These are phyloP conservation scores for Roridomyces roridus DNA, from an alignment of 768 basidiomycete genomes.

Conservation along the genomic window DNA sequence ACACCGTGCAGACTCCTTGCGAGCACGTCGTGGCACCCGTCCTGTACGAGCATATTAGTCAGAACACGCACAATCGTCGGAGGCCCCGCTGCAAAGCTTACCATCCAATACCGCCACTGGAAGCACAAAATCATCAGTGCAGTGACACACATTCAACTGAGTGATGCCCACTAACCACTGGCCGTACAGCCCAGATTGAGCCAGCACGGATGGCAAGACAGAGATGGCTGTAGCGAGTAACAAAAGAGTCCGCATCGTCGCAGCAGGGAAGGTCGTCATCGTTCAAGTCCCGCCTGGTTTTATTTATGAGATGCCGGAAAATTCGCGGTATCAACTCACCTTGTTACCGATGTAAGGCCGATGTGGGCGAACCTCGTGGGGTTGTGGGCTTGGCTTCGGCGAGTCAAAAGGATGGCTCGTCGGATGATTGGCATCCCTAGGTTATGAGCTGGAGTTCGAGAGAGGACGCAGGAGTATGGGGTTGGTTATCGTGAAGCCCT, in stretches of 20 bases:
- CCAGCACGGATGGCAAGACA: background rate
- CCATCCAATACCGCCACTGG: slow-evolving; percentile 56
- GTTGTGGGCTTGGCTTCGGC: background rate
- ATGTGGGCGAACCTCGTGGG: slow-evolving; percentile 3
- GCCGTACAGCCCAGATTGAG: slow-evolving; percentile 4
- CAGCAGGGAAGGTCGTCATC: background rate
- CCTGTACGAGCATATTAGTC: slow-evolving; percentile 37
- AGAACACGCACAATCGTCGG: background rate
- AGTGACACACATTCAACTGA: no score
- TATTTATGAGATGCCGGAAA: slow-evolving; percentile 17
- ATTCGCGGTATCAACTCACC: slow-evolving; percentile 5
- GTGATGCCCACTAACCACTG: slow-evolving; percentile 7
- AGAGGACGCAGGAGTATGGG: no score
- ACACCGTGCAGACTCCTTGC: slow-evolving; percentile 48
- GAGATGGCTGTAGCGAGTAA: background rate
- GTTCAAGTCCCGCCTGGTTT: background rate
- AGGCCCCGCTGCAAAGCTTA: slow-evolving; percentile 29
- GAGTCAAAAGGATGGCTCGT: background rate
- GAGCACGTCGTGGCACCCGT: slow-evolving; percentile 55
- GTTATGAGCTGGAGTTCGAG: no score
- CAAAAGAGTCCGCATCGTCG: slow-evolving; percentile 11
- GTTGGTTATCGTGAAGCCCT: no score
- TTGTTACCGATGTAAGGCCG: slow-evolving; percentile 18
- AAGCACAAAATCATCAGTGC: background rate
- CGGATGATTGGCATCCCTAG: no score